Conservation (phyloP, 2,329 filamentous ascomycete genomes). For the Ceratocystis cubensis region DNA sequence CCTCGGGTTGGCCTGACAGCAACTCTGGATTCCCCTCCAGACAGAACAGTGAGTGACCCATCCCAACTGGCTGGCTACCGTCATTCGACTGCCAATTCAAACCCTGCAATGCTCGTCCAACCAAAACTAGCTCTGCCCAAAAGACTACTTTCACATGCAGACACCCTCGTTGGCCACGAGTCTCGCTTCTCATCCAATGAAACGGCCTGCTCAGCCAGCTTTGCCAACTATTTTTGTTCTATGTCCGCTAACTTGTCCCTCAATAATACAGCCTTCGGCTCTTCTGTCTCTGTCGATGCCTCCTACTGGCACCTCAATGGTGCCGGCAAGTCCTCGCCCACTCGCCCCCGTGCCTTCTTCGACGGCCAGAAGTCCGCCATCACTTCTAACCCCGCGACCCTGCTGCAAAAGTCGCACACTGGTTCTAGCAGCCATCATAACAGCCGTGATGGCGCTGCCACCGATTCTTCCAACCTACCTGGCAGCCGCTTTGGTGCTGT, state of each 20-base stretch:
- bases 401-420: background rate
- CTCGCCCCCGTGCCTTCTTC: constrained; percentile 12
- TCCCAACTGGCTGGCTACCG: no score
- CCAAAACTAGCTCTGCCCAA: background rate
- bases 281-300: background rate
- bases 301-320: constrained; percentile 4
- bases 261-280: background rate
- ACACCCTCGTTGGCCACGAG: background rate
- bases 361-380: constrained; percentile 2
- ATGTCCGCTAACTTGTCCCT: background rate
- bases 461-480: background rate
- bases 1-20: background rate
- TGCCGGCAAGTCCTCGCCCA: constrained; percentile 12
- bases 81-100: background rate
- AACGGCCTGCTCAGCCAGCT: no score
- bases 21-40: background rate
- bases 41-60: background rate
- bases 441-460: constrained; percentile 9
- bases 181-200: no score
- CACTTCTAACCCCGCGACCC: background rate
- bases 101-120: background rate
- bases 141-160: background rate
- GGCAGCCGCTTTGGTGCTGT: constrained; percentile 13
- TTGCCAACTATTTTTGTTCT: background rate
- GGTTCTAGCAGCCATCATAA: constrained; percentile 14